Evolutionary conservation across 768 basidiomycete genomes (phyloP).

Genomic region (Tylopilus sp.): DNA sequence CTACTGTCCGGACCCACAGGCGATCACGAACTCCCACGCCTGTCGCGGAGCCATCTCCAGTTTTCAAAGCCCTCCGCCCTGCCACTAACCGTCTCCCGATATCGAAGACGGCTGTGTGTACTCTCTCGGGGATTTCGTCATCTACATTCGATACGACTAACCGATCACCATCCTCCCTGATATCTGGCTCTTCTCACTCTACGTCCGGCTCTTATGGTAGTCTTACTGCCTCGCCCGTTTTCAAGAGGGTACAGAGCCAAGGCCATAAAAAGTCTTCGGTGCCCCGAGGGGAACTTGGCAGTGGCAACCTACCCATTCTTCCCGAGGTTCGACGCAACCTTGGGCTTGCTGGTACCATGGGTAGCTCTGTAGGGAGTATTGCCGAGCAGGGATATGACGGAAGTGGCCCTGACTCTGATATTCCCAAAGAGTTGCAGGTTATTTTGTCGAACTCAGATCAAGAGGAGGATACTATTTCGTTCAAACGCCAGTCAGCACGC

Average conservation of each 20-base stretch:
- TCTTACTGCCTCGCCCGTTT: slow-evolving; percentile 31
- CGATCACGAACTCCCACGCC: slow-evolving; percentile 57
- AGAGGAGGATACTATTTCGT: slow-evolving; percentile 42
- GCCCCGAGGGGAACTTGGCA: slow-evolving; percentile 12
- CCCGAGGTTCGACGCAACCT: slow-evolving; percentile 53
- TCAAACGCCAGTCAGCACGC: slow-evolving; percentile 6
- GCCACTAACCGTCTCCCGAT: slow-evolving; percentile 33
- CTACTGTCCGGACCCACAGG: slow-evolving; percentile 38
- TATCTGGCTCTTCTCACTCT: slow-evolving; percentile 36
- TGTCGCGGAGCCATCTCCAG: slow-evolving; percentile 52
- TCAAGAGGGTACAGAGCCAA: slow-evolving; percentile 29
- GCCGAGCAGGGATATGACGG: slow-evolving; percentile 44
- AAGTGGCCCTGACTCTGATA: slow-evolving; percentile 71
- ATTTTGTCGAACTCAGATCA: slow-evolving; percentile 48
- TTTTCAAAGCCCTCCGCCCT: slow-evolving; percentile 58
- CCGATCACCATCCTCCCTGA: slow-evolving; percentile 31
- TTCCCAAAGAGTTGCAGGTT: slow-evolving; percentile 72
- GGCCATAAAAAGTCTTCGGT: slow-evolving; percentile 24
- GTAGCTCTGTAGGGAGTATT: slow-evolving; percentile 51
- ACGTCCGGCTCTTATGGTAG: slow-evolving; percentile 26
- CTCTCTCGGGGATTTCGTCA: slow-evolving; percentile 26
- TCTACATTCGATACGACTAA: slow-evolving; percentile 21
- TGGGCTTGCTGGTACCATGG: slow-evolving; percentile 67
- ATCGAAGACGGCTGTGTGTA: slow-evolving; percentile 17
- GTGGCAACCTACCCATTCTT: slow-evolving; percentile 38